Evolutionary conservation across 2,329 filamentous ascomycete genomes (phyloP), one percentile per base, ranked within the genome.

Genomic region (Fusarium sp.): DNA sequence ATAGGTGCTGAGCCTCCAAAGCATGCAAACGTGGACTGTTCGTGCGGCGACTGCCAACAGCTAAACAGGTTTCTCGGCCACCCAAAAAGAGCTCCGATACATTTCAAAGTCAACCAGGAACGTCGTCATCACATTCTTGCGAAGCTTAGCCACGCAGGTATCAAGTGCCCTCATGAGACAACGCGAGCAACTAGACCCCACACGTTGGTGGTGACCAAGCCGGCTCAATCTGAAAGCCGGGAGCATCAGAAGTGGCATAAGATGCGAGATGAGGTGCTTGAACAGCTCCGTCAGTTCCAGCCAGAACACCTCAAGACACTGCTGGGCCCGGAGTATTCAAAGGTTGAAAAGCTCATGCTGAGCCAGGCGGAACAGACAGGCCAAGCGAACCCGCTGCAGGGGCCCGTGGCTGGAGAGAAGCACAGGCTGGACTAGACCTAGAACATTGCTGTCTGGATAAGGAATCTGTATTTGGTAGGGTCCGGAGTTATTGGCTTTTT

Each of bases 31-130:
- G 57, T 68, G 26, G 2, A 13, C 8, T 75, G 72, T 50, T 1
- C 2, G 6, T 76, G 75, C 36, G 0, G 0, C 7, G 66, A 72
- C 42, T 77, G 75, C 50, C 5, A 3, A 1, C 0, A 5, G 1
- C 54, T 77, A 7, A 73, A 72, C 44, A 6, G 2, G 0, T 76
- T 76, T 55, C 71, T 77, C 11, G 19, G 24, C 8, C 38, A 58
- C 25, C 45, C 54, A 11, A 15, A 40, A 5, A 8, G 53, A 12
- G 28, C 11, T 1, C 38, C 58, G 10, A 46, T 25, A 4, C 44
- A 19, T 0, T 70, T 74, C 34, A 1, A 51, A 9, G 34, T 70
- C 9, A 52, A 25, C 12, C 58, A 70, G 26, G 6, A 35, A 13
- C 54, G 58, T 0, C 68, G 72, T 3, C 24, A 15, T 1, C 72